Base-by-base conservation (phyloP, 768 basidiomycete genomes). In the Termitomyces sp. region DNA sequence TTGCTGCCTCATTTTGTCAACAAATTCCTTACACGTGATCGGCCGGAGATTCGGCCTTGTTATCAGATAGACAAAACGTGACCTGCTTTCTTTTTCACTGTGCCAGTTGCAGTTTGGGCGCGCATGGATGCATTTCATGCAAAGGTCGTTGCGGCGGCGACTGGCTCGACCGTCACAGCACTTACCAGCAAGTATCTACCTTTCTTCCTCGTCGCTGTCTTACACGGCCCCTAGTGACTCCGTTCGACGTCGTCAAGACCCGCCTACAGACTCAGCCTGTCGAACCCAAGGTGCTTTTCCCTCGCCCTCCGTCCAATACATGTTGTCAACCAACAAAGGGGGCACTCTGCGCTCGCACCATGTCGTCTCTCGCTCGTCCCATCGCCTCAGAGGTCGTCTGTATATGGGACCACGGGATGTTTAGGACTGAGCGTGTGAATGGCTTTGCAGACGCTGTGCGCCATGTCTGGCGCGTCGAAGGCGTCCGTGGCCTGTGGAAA, bases 211-310 rank as follows among this genome's bases (percentile, higher is more conserved):
- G 22, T 5, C 11, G 26, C 20, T 48, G 16, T n/a, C 28, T 54
- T 55, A 64, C 35, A 58, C 63, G 38, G n/a, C 43, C 54, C 33
- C 33, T 68, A 98, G 96, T 99, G 97, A 98, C 96, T 3, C 97
- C 97, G 3, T 99, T 99, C 70, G 97, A 99, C 72, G 94, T 99
- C 55, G 82, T 98, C 63, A 98, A 98, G 72, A 98, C 96, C 13
- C 85, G 97, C 30, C 76, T 99, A 18, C 97, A 99, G 71, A 98
- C 97, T 0, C 94, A 91, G 69, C 87, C 87, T n/a, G 75, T 79
- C 22, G 70, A 70, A 67, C 74, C 70, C 60, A 76, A 70, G 56
- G 78, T 71, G 47, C 76, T 84, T 28, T 80, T 83, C 67, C 77
- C 82, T 56, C 77, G 76, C 57, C 78, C 80, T 52, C 78, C 84